Conservation (phyloP, 345 rosid species). For the Bruguiera sexangula region DNA sequence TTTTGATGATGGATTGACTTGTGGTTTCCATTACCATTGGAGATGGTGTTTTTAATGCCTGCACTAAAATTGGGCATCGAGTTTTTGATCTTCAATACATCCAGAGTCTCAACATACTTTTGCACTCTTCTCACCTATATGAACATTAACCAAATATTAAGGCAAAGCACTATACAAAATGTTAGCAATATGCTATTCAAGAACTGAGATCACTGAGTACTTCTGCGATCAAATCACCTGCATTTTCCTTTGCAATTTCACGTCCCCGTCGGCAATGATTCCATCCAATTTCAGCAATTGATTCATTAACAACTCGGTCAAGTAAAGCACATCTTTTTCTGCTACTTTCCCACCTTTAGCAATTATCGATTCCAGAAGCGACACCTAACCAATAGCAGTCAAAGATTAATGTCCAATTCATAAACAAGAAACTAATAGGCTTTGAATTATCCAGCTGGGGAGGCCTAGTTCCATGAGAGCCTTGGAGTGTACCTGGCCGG, state of each 20-base stretch:
- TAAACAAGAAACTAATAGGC: background rate
- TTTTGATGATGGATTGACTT: conserved; percentile 29
- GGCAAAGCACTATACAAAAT: background rate
- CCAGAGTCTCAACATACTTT: conserved; percentile 82
- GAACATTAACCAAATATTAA: background rate
- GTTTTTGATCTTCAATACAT: conserved; percentile 78
- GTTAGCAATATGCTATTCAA: background rate
- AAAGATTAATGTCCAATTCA: background rate
- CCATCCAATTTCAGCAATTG: conserved; percentile 86
- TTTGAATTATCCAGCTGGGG: background rate
- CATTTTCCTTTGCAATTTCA: conserved; percentile 87
- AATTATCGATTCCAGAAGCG: conserved; percentile 65
- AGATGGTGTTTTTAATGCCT: background rate
- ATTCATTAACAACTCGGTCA: conserved; percentile 85
- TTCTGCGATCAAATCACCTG: conserved; percentile 48
- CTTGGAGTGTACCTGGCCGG: conserved; percentile 53
- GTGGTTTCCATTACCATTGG: conserved; percentile 42
- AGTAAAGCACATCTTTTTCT: conserved; percentile 62
- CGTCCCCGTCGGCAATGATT: conserved; percentile 84
- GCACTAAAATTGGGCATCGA: conserved; percentile 32
- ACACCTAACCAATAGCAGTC: conserved; percentile 51
- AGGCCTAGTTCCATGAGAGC: no score
- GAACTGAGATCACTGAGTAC: background rate
- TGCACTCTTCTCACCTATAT: conserved; percentile 92
- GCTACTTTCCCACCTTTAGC: conserved; percentile 73